A percentile compares a stretch with the other conserved stretches of the same genome.
Conservation (phyloP, 78 protist species). For the Dictyostelium discoideum region dicty_2.7 NC_007089.4:3872001-3872500, state of each 20-base stretch:
- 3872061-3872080: background rate
- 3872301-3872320: background rate
- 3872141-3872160: background rate
- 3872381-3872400: background rate
- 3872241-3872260: background rate
- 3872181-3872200: background rate
- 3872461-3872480: background rate
- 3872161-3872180: background rate
- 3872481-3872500: background rate
- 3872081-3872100: background rate
- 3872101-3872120: background rate
- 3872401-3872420: too few relatives aligned
- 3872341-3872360: background rate
- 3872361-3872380: background rate
- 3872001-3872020: background rate
- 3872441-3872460: background rate
- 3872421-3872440: background rate
- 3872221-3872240: background rate
- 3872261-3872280: background rate
- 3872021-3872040: background rate
- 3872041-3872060: background rate
- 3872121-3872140: background rate
- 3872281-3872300: background rate
- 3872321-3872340: background rate
- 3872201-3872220: background rate